Evolutionary conservation across 2,329 filamentous ascomycete genomes (phyloP), one percentile per base, ranked within the genome.

Genomic region (Colletotrichum lentis): DNA sequence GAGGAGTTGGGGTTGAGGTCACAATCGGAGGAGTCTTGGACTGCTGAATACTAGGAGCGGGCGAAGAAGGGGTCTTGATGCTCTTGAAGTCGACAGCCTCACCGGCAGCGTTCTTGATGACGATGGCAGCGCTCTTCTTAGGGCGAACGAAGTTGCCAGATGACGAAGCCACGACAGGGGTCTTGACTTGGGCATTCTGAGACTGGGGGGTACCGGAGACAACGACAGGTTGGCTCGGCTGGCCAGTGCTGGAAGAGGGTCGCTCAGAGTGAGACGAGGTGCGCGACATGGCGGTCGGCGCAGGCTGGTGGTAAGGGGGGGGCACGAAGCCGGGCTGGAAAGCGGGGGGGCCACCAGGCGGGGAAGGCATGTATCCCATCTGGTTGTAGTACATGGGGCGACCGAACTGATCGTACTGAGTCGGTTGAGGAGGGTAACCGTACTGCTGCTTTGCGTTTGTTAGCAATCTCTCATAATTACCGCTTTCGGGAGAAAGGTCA

Each of bases 61-160:
- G 85, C 2, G 88, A 87, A 2, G 84, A 80, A 3, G 87, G 86
- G 0, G 86, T 78, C 77, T 88, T 88, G 70, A 86, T 80, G 62
- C 80, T 87, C 76, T 65, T 68, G 81, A 84, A 86, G 73, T 93
- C 89, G 14, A 97, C 83, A 37, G 89, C 87, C 76, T 96, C 93
- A 70, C 93, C 94, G 64, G 90, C 86, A 37, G 90, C 86, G 74
- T 93, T 92, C 84, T 93, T 96, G 83, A 97, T 97, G 56, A 89
- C 84, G 72, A 97, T 91, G 1, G 91, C 89, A 55, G 89, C 89
- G 78, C 88, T 93, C 83, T 91, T 92, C 77, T 83, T 84, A 22
- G 81, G 82, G 73, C 84, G 87, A 76, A 81, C 77, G 67, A 86
- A 85, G 67, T 78, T 79, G 46, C 79, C 80, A 16, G 80, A 78